phyloP scores from a whole-genome alignment of 768 basidiomycete genomes.

The Coprinopsis sp. region DNA sequence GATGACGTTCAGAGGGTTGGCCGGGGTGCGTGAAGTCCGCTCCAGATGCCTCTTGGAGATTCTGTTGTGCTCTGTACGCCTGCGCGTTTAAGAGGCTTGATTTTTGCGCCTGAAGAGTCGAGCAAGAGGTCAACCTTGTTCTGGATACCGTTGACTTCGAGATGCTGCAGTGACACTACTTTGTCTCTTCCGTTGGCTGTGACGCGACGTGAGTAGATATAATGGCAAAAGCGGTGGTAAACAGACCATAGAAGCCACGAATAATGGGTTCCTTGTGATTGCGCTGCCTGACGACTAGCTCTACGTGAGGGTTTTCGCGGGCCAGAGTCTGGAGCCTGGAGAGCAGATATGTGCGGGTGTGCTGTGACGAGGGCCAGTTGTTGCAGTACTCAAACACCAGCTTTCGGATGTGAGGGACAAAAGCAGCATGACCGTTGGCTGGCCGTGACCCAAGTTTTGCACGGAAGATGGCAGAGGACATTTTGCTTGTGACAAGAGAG shows the following conservation, averaged over 20 bases:
- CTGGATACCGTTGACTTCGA: slow-evolving; percentile 69
- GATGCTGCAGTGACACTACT: slow-evolving; percentile 73
- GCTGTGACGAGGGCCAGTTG: slow-evolving; percentile 69
- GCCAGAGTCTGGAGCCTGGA: slow-evolving; percentile 64
- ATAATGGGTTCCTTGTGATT: slow-evolving; percentile 74
- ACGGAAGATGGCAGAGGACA: slow-evolving; percentile 31
- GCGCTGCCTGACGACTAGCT: slow-evolving; percentile 76
- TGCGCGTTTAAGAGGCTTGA: slow-evolving; percentile 71
- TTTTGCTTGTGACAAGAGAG: slow-evolving; percentile 13
- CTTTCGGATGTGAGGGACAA: slow-evolving; percentile 76
- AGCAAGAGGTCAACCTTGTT: slow-evolving; percentile 80
- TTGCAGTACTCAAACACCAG: slow-evolving; percentile 89
- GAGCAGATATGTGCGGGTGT: slow-evolving; percentile 64
- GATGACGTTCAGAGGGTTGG: slow-evolving; percentile 38
- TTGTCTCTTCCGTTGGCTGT: slow-evolving; percentile 86
- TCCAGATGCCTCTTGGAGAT: slow-evolving; percentile 86
- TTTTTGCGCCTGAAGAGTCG: slow-evolving; percentile 84
- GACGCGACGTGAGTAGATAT: slow-evolving; percentile 15
- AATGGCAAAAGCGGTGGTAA: slow-evolving; percentile 22
- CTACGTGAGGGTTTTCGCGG: slow-evolving; percentile 72
- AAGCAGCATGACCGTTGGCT: slow-evolving; percentile 70
- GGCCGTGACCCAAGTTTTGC: slow-evolving; percentile 51
- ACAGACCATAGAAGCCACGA: slow-evolving; percentile 85
- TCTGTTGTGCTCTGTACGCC: slow-evolving; percentile 76
- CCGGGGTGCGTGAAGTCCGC: slow-evolving; percentile 76